Evolutionary conservation across 768 basidiomycete species (phyloP), one percentile per base, ranked within the genome.

Genomic region (Kwoniella bestiolae): DNA sequence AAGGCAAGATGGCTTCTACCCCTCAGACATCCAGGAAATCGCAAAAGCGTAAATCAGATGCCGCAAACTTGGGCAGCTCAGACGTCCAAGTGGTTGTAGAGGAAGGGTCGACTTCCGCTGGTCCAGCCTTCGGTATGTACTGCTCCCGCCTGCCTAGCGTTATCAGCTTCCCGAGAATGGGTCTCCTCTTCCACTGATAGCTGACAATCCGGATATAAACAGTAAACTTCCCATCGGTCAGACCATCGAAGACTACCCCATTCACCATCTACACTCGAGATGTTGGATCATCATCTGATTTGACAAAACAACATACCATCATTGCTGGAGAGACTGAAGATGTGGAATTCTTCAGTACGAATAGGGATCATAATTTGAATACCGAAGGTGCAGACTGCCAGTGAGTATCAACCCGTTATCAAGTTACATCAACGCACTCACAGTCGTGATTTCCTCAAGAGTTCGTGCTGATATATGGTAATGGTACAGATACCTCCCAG

Each of bases 261-360:
- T 81, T 76, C 65, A 77, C 70, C 7, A 34, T 81, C 5, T 81
- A 75, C 56, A 61, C 71, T 38, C 63, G 75, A 28, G 74, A 75
- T 35, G 51, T 65, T 0, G 56, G 35, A 3, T 68, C 70, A 2
- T 50, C 60, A 4, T 45, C 56, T 7, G 66, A 72, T 34, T 32
- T 79, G 49, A 61, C 73, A 23, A 71, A 72, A 38, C 77, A 81
- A 51, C 68, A 65, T 25, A 80, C 80, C 9, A 71, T 91, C 14
- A 83, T 95, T 25, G 91, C 87, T 0, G 94, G 90, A 4, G 93
- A 95, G 82, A 90, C 91, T n/a, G 84, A 88, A 29, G 84, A 86
- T 21, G 86, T 96, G 51, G 92, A 96, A 76, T 92, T 90, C 82
- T 86, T 87, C 69, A 88, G 90, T 49, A 86, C 86, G 28, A 83